Evolutionary conservation across 2,329 filamentous ascomycete genomes (phyloP), one percentile per base, ranked within the genome.

Genomic region (Thelonectria discophora): DNA sequence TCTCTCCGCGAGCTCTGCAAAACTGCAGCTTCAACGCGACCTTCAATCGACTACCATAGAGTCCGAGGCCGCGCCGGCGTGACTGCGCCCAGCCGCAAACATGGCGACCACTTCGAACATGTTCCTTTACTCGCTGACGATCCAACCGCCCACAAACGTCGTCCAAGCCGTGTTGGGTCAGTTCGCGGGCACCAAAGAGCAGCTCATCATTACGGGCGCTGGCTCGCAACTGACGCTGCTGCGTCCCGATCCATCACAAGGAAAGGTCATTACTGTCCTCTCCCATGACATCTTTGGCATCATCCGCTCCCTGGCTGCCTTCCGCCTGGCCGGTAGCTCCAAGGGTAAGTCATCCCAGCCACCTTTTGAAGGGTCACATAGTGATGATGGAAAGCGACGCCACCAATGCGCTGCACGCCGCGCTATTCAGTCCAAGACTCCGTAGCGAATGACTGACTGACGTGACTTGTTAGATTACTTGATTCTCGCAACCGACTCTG

Each of bases 91-190:
- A 78, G 73, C 74, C 74, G 78, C 73, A 75, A 85, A 75, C 76
- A 98, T 98, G 95, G 94, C 95, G 82, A 97, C 94, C 77, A 97
- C 94, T 64, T 97, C 94, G 69, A 94, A 94, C 78, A 97, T 97
- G 93, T 97, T 97, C 78, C 89, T 99, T 82, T 99, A 99, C 82
- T 95, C 93, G 74, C 85, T 99, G 82, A 98, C 95, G 70, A 90
- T 99, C 74, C 93, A 97, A 80, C 90, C 92, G 71, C 92, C 95
- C 34, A 94, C 93, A 69, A 91, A 93, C 62, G 88, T 97, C 73
- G 93, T 90, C 52, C 91, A 97, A 80, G 94, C 95, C 66, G 90
- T 97, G 68, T 86, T 97, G 62, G 96, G 95, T 71, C 94, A 98
- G 81, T 98, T 98, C 79, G 90, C 93, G 63, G 94, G 94, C 69